These are phyloP conservation scores for Suillus fuscotomentosus DNA, from an alignment of 768 basidiomycete species.

Conservation along the genomic window DNA sequence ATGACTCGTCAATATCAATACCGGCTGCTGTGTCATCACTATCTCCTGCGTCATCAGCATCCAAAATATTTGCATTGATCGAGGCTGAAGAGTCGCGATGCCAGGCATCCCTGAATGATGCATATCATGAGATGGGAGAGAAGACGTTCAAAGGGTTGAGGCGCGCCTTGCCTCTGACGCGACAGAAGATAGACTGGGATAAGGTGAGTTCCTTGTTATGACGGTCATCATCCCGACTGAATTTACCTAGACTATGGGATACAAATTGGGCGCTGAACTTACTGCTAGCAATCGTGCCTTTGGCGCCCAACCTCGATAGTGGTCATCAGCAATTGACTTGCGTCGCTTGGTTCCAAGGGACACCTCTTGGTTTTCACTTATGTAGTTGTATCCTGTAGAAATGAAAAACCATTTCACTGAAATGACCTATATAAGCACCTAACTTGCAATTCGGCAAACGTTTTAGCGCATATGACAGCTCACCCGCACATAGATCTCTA, in stretches of 20 bases:
- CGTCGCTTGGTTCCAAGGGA: background rate
- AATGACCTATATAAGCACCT: background rate
- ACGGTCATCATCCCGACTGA: background rate
- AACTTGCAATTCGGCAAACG: background rate
- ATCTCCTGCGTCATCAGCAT: conserved; percentile 50
- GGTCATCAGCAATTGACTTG: background rate
- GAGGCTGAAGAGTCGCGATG: conserved; percentile 79
- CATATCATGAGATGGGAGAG: conserved; percentile 89
- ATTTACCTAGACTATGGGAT: conserved; percentile 45
- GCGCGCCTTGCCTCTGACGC: conserved; percentile 86
- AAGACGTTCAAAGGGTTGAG: conserved; percentile 91
- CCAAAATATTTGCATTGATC: conserved; percentile 78
- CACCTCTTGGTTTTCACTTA: background rate
- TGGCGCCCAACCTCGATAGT: conserved; percentile 12
- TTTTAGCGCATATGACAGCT: background rate
- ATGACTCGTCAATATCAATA: conserved; percentile 62
- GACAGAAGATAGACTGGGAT: conserved; percentile 96
- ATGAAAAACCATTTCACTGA: background rate
- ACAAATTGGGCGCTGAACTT: conserved; percentile 78
- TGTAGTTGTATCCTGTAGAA: background rate
- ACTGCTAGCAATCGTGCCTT: conserved; percentile 63
- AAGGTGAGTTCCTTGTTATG: conserved; percentile 47
- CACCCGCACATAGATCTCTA: no score
- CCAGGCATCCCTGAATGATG: conserved; percentile 74
- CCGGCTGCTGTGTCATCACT: conserved; percentile 57